phyloP scores from a whole-genome alignment of 1,284 basidiomycete species.

The Melanopsichium pennsylvanicum region DNA sequence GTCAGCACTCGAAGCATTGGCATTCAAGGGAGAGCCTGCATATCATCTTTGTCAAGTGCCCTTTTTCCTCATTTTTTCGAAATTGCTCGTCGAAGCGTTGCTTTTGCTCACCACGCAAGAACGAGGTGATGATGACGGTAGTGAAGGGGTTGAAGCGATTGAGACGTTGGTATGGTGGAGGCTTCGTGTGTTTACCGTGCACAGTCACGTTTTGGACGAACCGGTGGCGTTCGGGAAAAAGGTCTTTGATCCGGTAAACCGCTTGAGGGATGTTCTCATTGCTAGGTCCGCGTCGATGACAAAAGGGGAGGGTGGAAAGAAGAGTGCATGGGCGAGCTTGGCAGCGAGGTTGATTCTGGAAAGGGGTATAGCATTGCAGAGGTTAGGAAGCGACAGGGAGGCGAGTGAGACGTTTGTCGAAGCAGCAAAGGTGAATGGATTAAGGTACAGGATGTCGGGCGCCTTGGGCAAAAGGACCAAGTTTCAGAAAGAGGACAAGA shows the following conservation, averaged over 20 bases:
- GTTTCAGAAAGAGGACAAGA: constrained; percentile 85
- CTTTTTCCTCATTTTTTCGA: constrained; percentile 78
- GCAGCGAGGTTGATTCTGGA: constrained; percentile 79
- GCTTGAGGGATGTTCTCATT: constrained; percentile 67
- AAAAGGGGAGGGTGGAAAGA: background rate
- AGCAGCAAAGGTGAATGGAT: constrained; percentile 78
- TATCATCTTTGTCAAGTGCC: constrained; percentile 85
- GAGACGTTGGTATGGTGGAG: constrained; percentile 72
- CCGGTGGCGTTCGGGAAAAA: constrained; percentile 73
- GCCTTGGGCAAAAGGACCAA: constrained; percentile 93
- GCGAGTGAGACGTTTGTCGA: constrained; percentile 82
- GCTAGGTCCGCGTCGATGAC: constrained; percentile 58
- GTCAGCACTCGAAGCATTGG: constrained; percentile 77
- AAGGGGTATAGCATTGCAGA: constrained; percentile 80
- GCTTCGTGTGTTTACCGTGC: constrained; percentile 77
- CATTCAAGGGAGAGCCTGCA: constrained; percentile 88
- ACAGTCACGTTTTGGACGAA: constrained; percentile 86
- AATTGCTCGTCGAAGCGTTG: constrained; percentile 74
- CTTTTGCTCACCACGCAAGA: no score
- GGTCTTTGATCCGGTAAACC: constrained; percentile 70
- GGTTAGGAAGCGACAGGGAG: constrained; percentile 76
- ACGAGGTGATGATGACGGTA: no score
- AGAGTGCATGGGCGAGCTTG: constrained; percentile 71
- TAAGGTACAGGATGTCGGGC: constrained; percentile 91
- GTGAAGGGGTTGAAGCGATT: no score